Base-by-base conservation (phyloP, 169 alveolate genomes). In the Plasmodium knowlesi region DNA sequence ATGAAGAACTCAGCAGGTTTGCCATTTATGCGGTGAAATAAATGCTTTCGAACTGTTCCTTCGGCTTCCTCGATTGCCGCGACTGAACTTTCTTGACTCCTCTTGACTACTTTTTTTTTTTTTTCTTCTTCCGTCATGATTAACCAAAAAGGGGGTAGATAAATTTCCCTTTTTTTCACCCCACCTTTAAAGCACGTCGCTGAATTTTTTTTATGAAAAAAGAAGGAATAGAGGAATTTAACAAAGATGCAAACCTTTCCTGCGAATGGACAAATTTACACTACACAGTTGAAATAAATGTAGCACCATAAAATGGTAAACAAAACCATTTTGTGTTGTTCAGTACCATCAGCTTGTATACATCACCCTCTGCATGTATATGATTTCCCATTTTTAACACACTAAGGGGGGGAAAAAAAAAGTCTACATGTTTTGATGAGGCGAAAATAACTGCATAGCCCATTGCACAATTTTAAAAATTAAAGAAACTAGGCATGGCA, bases 81-180 rank as follows among this genome's bases (percentile, higher is more conserved):
- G 34, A 74, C 43, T 9, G n/a, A 3, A 1, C 43, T 74, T 74
- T 74, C n/a, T 16, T 74, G 25, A 74, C 46, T 25, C 83, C 37
- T 5, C 12, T 73, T 73, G 32, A 30, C 41, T 73, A 14, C 41
- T 74, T 74, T 74, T 74, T 74, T 74, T 74, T 74, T 74, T 74
- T 74, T 74, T 74, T 74, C 43, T 73, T 73, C 39, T 74, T 74
- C 54, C 28, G 37, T 74, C 22, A 34, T 12, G 25, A 43, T 25
- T 22, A 25, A 39, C n/a, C 16, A 5, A 67, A 67, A 67, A 25
- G 34, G 16, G 37, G 12, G 76, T 67, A 67, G 76, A 67, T 67
- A 50, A 50, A 50, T 67, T 67, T 67, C n/a, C 34, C n/a, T 67
- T 67, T 67, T 67, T 67, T 67, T 67, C 9, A 9, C 37, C 76